These are phyloP conservation scores for Aurifilum marmelostoma DNA, from an alignment of 2,329 filamentous ascomycete species.

Conservation along the genomic window DNA sequence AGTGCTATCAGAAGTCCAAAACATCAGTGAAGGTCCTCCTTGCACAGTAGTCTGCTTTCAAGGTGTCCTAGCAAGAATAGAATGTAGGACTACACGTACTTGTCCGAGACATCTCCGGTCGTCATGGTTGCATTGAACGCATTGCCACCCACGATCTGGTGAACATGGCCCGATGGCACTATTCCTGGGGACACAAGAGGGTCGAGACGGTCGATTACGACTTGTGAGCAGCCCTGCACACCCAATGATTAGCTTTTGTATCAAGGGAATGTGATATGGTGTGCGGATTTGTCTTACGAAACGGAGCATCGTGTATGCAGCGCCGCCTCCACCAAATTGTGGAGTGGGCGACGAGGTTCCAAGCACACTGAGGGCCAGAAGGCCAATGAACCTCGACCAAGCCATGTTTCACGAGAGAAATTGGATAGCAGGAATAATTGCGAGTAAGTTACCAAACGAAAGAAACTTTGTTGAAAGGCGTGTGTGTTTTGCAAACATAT, in stretches of 20 bases:
- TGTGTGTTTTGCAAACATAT: background rate
- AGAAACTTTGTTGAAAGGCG: background rate
- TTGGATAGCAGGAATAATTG: background rate
- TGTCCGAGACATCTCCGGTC: slow-evolving; percentile 22
- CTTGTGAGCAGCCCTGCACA: slow-evolving; percentile 30
- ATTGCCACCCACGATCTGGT: slow-evolving; percentile 21
- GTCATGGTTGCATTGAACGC: slow-evolving; percentile 18
- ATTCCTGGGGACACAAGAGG: slow-evolving; percentile 29
- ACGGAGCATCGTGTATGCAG: slow-evolving; percentile 4
- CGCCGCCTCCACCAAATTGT: background rate
- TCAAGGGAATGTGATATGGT: no score
- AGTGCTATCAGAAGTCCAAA: background rate
- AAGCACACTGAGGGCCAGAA: background rate
- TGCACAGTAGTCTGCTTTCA: background rate
- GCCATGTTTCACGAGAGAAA: slow-evolving; percentile 1
- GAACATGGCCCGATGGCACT: slow-evolving; percentile 10
- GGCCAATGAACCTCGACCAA: background rate
- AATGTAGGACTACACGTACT: background rate
- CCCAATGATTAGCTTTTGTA: background rate
- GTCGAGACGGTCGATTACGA: slow-evolving; percentile 35
- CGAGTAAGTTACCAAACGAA: background rate
- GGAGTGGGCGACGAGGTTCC: background rate
- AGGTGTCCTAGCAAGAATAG: background rate
- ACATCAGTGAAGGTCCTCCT: background rate
- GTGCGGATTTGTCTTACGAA: background rate